Conservation (phyloP, 768 basidiomycete genomes). For the Agrocybe pediades region DNA sequence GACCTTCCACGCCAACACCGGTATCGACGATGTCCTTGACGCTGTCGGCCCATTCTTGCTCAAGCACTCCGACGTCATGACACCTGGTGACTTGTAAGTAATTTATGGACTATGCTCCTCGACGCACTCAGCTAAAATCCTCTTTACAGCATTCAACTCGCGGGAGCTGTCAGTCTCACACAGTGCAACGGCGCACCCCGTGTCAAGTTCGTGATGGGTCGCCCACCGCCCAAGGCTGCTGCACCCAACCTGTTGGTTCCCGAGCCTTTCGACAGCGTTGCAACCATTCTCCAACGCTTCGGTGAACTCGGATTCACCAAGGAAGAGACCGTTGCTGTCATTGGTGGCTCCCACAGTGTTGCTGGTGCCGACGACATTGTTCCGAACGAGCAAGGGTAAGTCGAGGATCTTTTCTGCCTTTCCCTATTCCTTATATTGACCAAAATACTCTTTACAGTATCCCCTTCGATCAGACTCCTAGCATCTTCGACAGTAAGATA, state of each 20-base stretch:
- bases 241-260: conserved; percentile 24
- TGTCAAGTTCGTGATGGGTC: conserved; percentile 40
- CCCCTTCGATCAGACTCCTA: conserved; percentile 44
- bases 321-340: conserved; percentile 35
- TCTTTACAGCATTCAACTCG: conserved; percentile 44
- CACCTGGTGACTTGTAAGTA: conserved; percentile 48
- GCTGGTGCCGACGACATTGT: conserved; percentile 15
- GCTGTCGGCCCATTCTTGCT: conserved; percentile 33
- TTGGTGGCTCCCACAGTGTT: conserved; percentile 25
- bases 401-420: not conserved
- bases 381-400: conserved; percentile 17
- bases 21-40: conserved; percentile 43
- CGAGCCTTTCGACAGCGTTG: conserved; percentile 24
- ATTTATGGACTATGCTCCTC: not conserved
- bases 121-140: not conserved
- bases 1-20: conserved; percentile 42
- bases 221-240: conserved; percentile 32
- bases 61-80: conserved; percentile 32
- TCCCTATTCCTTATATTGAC: no score
- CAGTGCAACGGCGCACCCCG: conserved; percentile 48
- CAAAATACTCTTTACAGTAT: conserved; percentile 20
- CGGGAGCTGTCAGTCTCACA: conserved; percentile 40
- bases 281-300: conserved; percentile 32
- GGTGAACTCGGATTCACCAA: conserved; percentile 36
- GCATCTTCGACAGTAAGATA: conserved; percentile 35